These are phyloP conservation scores for Aquanectria penicillioides DNA, from an alignment of 2,329 filamentous ascomycete genomes.

Conservation along the genomic window DNA sequence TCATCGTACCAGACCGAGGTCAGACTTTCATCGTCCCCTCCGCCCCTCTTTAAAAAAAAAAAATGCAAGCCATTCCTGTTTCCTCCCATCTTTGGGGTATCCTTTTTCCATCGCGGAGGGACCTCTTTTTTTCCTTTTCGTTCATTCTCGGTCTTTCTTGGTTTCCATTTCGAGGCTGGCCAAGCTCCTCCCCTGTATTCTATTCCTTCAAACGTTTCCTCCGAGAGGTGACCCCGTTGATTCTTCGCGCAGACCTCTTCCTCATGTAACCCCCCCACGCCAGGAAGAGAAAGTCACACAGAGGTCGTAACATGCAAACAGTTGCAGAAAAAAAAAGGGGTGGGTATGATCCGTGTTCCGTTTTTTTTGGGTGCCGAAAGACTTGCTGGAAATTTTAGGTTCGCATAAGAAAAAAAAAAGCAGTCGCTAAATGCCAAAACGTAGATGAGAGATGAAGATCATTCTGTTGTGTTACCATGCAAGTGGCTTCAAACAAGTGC, in stretches of 20 bases:
- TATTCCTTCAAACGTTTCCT: conserved; percentile 41
- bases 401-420: conserved; percentile 45
- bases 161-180: conserved; percentile 42
- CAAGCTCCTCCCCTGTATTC: conserved; percentile 38
- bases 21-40: conserved; percentile 37
- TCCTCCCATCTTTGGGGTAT: conserved; percentile 39
- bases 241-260: conserved; percentile 29
- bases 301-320: conserved; percentile 39
- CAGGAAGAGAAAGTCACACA: conserved; percentile 36
- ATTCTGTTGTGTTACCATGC: conserved; percentile 43
- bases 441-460: conserved; percentile 48
- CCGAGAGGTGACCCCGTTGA: conserved; percentile 35
- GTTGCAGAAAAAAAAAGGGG: conserved; percentile 37
- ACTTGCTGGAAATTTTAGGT: conserved; percentile 48
- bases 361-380: conserved; percentile 54
- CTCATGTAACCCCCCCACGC: conserved; percentile 26
- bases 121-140: conserved; percentile 37
- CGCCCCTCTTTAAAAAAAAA: conserved; percentile 25
- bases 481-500: conserved; percentile 46
- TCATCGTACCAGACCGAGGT: conserved; percentile 43
- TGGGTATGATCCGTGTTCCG: conserved; percentile 51
- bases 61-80: conserved; percentile 24
- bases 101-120: conserved; percentile 38
- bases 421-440: conserved; percentile 60
- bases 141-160: conserved; percentile 47